These are phyloP conservation scores for Eucalyptus erythrocorys DNA, from an alignment of 345 rosid genomes.

Conservation along the genomic window DNA sequence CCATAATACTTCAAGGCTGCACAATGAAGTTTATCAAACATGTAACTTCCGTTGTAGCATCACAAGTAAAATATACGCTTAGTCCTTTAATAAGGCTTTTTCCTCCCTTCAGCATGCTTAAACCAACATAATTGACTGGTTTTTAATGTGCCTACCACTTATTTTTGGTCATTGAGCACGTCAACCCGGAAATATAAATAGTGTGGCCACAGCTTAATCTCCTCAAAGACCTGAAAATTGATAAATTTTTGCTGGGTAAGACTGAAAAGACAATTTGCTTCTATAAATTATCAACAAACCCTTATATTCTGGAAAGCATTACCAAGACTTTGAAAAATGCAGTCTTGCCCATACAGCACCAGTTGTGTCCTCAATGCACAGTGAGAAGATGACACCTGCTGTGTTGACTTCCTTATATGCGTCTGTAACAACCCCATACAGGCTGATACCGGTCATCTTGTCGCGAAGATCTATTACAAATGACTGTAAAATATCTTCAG, in stretches of 20 bases:
- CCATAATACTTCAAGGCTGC: slow-evolving; percentile 75
- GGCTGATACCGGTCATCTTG: slow-evolving; percentile 82
- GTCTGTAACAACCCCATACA: slow-evolving; percentile 62
- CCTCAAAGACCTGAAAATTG: slow-evolving; percentile 66
- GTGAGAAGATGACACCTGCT: slow-evolving; percentile 35
- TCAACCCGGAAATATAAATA: slow-evolving; percentile 62
- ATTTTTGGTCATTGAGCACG: slow-evolving; percentile 46
- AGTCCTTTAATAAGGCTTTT: background rate
- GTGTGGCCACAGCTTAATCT: slow-evolving; percentile 71
- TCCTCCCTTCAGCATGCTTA: background rate
- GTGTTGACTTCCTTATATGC: slow-evolving; percentile 27
- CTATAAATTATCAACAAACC: background rate
- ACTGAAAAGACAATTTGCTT: background rate
- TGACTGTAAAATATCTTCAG: slow-evolving; percentile 32
- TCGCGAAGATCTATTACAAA: slow-evolving; percentile 46
- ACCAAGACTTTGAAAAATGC: slow-evolving; percentile 70
- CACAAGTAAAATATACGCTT: background rate
- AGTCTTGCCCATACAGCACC: slow-evolving; percentile 70
- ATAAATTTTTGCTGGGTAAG: background rate
- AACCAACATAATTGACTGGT: background rate
- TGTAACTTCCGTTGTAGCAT: background rate
- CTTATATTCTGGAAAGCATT: background rate
- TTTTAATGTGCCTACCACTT: slow-evolving; percentile 25
- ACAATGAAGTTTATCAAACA: background rate
- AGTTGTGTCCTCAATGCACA: slow-evolving; percentile 61